phyloP scores from a whole-genome alignment of 1,284 basidiomycete genomes.

The Melampsora americana region DNA sequence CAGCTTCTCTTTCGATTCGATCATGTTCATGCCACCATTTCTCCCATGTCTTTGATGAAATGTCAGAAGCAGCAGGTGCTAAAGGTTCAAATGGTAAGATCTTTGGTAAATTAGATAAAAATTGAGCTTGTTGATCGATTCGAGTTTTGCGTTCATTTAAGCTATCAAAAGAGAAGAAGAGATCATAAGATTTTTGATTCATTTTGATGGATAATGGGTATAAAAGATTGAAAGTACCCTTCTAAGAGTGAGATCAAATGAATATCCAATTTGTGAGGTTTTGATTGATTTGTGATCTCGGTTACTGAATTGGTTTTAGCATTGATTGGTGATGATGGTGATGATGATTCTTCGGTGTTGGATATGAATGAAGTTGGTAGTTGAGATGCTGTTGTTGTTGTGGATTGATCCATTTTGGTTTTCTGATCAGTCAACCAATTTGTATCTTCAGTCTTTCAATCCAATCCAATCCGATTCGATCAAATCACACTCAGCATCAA shows the following conservation, averaged over 20 bases:
- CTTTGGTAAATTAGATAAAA: conserved; percentile 32
- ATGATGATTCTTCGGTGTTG: not conserved
- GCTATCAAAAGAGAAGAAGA: not conserved
- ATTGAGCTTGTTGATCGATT: conserved; percentile 37
- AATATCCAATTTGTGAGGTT: conserved; percentile 19
- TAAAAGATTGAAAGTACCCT: conserved; percentile 4
- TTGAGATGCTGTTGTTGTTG: not conserved
- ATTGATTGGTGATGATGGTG: not conserved
- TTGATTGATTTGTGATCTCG: not conserved
- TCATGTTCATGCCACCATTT: conserved; percentile 36
- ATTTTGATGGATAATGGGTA: not conserved
- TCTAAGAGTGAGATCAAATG: conserved; percentile 33
- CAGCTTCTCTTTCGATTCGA: conserved; percentile 41
- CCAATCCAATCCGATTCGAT: not conserved
- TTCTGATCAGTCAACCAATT: not conserved
- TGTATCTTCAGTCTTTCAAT: not conserved
- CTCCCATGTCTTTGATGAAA: conserved; percentile 36
- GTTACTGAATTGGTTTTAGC: not conserved
- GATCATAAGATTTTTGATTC: not conserved
- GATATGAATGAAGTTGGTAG: not conserved
- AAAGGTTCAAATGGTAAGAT: conserved; percentile 40
- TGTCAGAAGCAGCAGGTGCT: conserved; percentile 20
- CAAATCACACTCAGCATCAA: not conserved
- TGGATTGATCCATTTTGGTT: not conserved
- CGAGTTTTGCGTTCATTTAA: conserved; percentile 35